Base-by-base conservation (phyloP, 805 yeast species). In the Wickerhamomyces silvicola region DNA sequence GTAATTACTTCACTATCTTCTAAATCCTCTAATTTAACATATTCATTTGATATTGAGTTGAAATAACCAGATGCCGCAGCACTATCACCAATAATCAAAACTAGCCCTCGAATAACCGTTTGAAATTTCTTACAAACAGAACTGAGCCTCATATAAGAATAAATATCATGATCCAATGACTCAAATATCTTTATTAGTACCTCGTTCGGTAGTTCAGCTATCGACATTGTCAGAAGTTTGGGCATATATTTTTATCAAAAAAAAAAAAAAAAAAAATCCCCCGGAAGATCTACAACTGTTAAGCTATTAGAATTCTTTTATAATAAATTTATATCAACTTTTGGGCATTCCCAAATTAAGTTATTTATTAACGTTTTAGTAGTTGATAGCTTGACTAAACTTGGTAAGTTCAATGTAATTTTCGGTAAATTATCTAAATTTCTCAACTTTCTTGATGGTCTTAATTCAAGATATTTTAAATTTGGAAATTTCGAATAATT, bases 121-220 rank as follows among this genome's bases (percentile, higher is more conserved):
- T 43, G 47, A n/a, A 48, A 35, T 7, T 22, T 33, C 12, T 27
- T 32, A 28, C 49, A 45, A 9, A 45, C 49, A 4, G 7, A 15
- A 4, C 33, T 23, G 7, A 46, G 21, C 2, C 16, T 22, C 30
- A 42, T 25, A 30, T 35, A 41, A 14, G 32, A 39, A 25, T 37
- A 44, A 6, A 43, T 36, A 28, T 48, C 52, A 17, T n/a, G n/a
- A n/a, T 38, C 45, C 6, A 46, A 8, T 2, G 34, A 28, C 7
- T 20, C 19, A 8, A 46, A 18, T 10, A 48, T 31, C 32, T 37
- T 27, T 3, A 32, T n/a, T 5, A 48, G 35, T 0, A 43, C 13
- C 35, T 46, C 54, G 13, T 28, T 32, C 18, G 54, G 54, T 6
- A 48, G 42, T 12, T 31, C 45, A 14, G 10, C n/a, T n/a, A n/a